phyloP scores from a whole-genome alignment of 768 basidiomycete genomes.

The Boletus tomentosulus region DNA sequence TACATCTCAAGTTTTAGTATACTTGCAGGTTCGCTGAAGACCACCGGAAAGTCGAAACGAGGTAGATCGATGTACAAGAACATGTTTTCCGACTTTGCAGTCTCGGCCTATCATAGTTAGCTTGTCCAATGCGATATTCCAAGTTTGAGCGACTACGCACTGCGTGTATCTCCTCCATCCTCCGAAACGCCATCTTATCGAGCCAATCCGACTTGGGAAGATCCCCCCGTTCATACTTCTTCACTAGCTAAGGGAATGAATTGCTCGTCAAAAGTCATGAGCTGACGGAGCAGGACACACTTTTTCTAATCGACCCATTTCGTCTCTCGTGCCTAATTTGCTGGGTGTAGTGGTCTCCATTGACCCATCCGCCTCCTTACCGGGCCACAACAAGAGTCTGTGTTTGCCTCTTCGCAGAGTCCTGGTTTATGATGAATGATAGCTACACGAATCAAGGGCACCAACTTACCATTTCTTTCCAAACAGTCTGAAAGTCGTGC shows the following conservation, averaged over 20 bases:
- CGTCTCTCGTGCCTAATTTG: constrained; percentile 75
- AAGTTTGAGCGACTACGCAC: constrained; percentile 40
- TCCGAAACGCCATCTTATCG: constrained; percentile 87
- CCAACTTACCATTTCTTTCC: constrained; percentile 78
- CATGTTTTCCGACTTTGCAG: constrained; percentile 88
- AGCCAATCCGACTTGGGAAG: constrained; percentile 94
- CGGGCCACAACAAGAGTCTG: constrained; percentile 79
- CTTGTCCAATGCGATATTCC: not conserved
- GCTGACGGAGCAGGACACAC: constrained; percentile 33
- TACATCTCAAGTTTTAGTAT: not conserved
- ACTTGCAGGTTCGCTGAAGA: constrained; percentile 86
- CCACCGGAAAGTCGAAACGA: constrained; percentile 94
- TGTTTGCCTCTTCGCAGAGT: constrained; percentile 91
- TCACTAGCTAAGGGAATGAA: constrained; percentile 59
- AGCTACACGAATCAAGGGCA: not conserved
- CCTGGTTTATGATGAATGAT: constrained; percentile 38
- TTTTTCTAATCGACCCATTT: constrained; percentile 95
- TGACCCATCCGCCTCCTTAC: constrained; percentile 80
- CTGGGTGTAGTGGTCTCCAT: constrained; percentile 82
- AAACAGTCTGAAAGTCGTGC: constrained; percentile 86
- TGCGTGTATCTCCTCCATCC: constrained; percentile 92
- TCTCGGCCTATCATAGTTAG: constrained; percentile 61
- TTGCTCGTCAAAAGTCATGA: not conserved
- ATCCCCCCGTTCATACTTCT: constrained; percentile 95
- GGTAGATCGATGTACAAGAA: constrained; percentile 96